A percentile compares a stretch with the other conserved stretches of the same genome.
phyloP scores from a whole-genome alignment of 805 yeast species.

The Saturnispora quitensis region DNA sequence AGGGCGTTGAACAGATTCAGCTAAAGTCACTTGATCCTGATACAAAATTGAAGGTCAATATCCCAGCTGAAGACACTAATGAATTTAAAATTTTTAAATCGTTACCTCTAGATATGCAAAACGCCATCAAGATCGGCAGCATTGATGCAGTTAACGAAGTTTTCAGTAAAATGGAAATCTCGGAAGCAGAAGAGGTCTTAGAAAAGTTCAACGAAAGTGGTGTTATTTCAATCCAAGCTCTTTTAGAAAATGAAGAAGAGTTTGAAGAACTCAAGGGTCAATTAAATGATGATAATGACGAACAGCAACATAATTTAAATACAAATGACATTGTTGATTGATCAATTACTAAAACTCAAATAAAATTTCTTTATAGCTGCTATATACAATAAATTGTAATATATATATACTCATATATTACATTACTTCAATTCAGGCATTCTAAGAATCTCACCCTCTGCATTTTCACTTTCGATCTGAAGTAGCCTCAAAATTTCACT shows the following conservation, averaged over 20 bases:
- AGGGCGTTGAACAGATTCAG: conserved; percentile 75
- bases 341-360: background rate
- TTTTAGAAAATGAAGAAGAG: conserved; percentile 64
- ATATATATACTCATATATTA: conserved; percentile 1
- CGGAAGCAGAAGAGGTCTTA: conserved; percentile 71
- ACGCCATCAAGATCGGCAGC: conserved; percentile 61
- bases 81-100: conserved; percentile 47
- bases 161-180: conserved; percentile 61
- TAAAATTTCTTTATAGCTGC: background rate
- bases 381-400: background rate
- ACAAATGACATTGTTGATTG: conserved; percentile 11
- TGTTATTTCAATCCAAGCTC: conserved; percentile 72
- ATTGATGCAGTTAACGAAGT: conserved; percentile 78
- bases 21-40: conserved; percentile 81
- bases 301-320: background rate
- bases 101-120: conserved; percentile 55
- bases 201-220: conserved; percentile 72
- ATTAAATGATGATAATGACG: conserved; percentile 3
- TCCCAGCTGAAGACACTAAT: conserved; percentile 52
- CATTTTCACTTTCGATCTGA: conserved; percentile 67
- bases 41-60: conserved; percentile 58
- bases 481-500: conserved; percentile 53
- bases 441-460: conserved; percentile 61
- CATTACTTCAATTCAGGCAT: conserved; percentile 62
- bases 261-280: conserved; percentile 47